Evolutionary conservation across 179 eudicot genomes (phyloP), one percentile per base, ranked within the genome.

Genomic region (Heliamphora pulchella): DNA sequence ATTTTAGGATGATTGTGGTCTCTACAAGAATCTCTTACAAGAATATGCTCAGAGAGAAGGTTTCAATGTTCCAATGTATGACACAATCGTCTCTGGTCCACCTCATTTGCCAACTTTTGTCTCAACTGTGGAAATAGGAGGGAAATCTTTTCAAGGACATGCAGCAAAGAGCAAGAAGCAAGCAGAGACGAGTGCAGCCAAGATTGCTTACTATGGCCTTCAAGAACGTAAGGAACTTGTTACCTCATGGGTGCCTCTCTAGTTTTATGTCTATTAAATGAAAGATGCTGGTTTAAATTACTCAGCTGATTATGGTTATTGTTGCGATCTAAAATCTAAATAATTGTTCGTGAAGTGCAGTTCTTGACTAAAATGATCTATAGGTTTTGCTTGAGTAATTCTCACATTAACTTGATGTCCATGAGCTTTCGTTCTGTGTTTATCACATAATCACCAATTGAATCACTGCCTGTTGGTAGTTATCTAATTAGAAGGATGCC

Each of bases 181-280:
- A 82, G 91, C 99, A 61, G 99, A 94, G 83, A 86, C 86, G 86
- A 82, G 81, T 83, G 98, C 96, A 15, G 98, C 99, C 5, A 92
- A 89, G 81, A 92, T 84, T 85, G 99, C 97, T 74, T 94, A 88
- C 80, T 77, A 17, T 55, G 76, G 87, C 81, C 82, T 96, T 73
- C 81, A 70, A 74, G 84, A 89, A 59, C 80, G 93, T 92, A 87
- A 84, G 93, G 1, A 80, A 78, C 53, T 73, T 22, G 53, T 50
- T 54, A n/a, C 17, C 48, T 81, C 43, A 9, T 71, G 39, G 53
- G 5, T 31, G 51, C 67, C 31, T 67, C 39, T 62, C 47, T 51
- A 51, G 41, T n/a, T 57, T 41, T 66, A 13, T 18, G 31, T 31
- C 54, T 8, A 46, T 67, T 64, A 64, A 11, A 54, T 64, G 9